Base-by-base conservation (phyloP, 2,329 filamentous ascomycete species). In the Venturia oleaginea region DNA sequence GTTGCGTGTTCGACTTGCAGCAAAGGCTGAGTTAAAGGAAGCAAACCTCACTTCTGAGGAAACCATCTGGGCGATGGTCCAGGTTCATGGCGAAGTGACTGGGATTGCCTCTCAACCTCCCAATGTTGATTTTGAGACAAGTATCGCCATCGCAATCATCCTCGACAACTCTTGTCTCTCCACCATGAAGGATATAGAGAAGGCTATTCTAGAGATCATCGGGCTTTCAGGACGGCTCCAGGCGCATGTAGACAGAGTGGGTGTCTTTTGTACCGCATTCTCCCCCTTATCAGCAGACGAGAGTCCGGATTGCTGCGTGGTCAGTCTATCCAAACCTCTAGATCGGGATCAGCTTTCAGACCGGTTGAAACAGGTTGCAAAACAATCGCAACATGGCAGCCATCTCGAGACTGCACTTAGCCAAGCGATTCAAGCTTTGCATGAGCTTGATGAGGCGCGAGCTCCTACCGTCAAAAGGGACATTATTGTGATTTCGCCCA, bases 161-260 rank as follows among this genome's bases (percentile, higher is more conserved):
- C 67, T 77, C 40, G 75, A 77, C 65, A 76, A 76, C 61, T 72
- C 73, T 74, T 76, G 67, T 67, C 69, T 68, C 42, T 38, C 17
- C 65, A 64, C 46, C 59, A 61, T 27, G 59, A 65, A 61, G 55
- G 38, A 38, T 42, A 61, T 62, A 61, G 61, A 60, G 59, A 59
- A 38, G 48, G 59, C 48, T 27, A 65, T 15, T 38, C 62, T 66
- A 40, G 61, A 54, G 46, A 43, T 37, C 37, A 59, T 57, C 42
- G 40, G 38, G 24, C 60, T 62, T 3, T n/a, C 60, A n/a, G 60
- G 13, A 24, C 32, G 24, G 27, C 32, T 62, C n/a, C 32, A 51
- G 13, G 22, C 22, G 19, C 22, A 34, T 19, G 42, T 48, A 24
- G 60, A 62, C 30, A 27, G 43, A 30, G 8, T 62, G 38, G 60